phyloP scores from a whole-genome alignment of 495 filamentous ascomycete genomes.

The Neurospora sp. region DNA sequence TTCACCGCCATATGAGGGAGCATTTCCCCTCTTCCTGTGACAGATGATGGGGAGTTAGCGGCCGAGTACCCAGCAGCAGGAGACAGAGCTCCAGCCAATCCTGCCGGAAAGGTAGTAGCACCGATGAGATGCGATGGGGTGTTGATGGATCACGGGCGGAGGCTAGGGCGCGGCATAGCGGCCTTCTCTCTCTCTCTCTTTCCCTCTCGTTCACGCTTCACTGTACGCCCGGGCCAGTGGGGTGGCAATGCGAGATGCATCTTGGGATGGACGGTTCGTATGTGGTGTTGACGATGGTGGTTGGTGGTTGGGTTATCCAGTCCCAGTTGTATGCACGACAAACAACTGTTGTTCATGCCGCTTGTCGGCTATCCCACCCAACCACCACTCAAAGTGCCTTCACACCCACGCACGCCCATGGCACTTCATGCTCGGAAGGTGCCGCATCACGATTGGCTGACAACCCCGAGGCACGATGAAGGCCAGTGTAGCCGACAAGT shows the following conservation, averaged over 20 bases:
- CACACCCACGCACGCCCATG: background rate
- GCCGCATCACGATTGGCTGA: background rate
- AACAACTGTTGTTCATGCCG: background rate
- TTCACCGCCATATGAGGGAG: slow-evolving; percentile 15
- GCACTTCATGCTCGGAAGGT: background rate
- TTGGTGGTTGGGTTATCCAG: background rate
- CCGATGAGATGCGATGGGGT: background rate
- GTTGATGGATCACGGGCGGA: background rate
- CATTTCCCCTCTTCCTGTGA: background rate
- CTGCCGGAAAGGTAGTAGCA: background rate
- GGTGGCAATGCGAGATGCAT: background rate
- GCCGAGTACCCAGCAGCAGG: background rate
- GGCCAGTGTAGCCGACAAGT: background rate
- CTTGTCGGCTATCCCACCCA: background rate
- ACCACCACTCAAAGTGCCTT: background rate
- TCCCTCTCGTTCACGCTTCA: background rate
- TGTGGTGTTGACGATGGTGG: background rate
- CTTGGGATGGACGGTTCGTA: background rate
- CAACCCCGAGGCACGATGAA: background rate
- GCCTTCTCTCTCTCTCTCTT: background rate
- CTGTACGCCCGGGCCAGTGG: background rate
- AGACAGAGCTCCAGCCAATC: background rate
- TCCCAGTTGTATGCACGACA: background rate
- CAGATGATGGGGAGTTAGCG: background rate
- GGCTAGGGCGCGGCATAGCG: background rate